These are phyloP conservation scores for Fagopyrum homotropicum DNA, from an alignment of 148 eudicot genomes.

Conservation along the genomic window DNA sequence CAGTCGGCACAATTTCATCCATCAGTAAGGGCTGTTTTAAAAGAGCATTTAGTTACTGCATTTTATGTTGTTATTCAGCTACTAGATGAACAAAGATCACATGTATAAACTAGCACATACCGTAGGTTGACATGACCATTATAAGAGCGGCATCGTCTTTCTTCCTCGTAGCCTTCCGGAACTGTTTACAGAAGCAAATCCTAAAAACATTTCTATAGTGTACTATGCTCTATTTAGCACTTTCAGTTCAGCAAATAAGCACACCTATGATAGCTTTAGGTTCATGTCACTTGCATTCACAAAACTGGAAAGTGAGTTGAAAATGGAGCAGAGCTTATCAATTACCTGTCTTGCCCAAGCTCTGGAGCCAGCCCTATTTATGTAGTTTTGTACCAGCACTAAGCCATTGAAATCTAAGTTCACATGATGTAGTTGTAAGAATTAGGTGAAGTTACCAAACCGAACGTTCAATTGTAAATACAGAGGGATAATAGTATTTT, in stretches of 20 bases:
- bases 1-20: neutral
- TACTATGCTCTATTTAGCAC: too few species aligned
- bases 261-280: neutral
- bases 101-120: conserved; percentile 19
- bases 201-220: too few species aligned
- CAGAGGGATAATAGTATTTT: neutral
- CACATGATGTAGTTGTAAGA: neutral
- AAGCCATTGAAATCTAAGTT: conserved; percentile 76
- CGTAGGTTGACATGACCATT: conserved; percentile 77
- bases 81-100: too few species aligned
- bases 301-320: neutral
- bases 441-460: neutral
- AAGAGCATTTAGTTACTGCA: too few species aligned
- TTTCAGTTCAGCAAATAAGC: too few species aligned
- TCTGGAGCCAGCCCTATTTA: conserved; percentile 61
- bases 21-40: too few species aligned
- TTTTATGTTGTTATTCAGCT: too few species aligned
- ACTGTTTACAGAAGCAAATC: conserved; percentile 29
- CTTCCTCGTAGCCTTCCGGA: conserved; percentile 65
- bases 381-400: conserved; percentile 80
- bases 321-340: neutral
- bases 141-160: conserved; percentile 49
- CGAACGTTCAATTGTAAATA: neutral
- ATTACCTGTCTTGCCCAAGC: conserved; percentile 75
- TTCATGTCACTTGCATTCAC: too few species aligned